These are phyloP conservation scores for Sugiyamaella neomexicana DNA, from an alignment of 1,139 yeast species.

Conservation along the genomic window DNA sequence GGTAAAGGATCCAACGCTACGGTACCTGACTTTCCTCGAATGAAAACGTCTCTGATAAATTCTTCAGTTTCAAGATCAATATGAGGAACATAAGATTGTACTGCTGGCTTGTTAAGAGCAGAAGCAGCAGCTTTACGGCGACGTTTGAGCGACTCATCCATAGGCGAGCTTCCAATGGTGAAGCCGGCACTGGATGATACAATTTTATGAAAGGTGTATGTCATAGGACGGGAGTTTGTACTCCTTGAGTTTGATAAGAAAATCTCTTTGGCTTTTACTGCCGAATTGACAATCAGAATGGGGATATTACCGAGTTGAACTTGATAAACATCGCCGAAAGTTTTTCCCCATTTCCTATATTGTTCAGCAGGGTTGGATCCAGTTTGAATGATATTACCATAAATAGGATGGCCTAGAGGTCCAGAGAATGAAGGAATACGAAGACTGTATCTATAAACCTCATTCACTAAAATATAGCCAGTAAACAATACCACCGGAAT, in stretches of 20 bases:
- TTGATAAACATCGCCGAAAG: slow-evolving; percentile 56
- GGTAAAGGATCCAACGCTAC: slow-evolving; percentile 46
- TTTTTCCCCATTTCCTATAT: slow-evolving; percentile 49
- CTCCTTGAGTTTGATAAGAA: slow-evolving; percentile 55
- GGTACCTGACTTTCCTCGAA: slow-evolving; percentile 21
- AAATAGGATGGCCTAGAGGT: slow-evolving; percentile 24
- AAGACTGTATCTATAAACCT: slow-evolving; percentile 21
- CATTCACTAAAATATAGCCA: slow-evolving; percentile 22
- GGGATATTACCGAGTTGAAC: slow-evolving; percentile 57
- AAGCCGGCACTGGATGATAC: slow-evolving; percentile 56
- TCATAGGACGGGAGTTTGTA: slow-evolving; percentile 63
- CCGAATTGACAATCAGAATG: slow-evolving; percentile 63
- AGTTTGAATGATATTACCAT: slow-evolving; percentile 25
- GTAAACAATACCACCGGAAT: slow-evolving; percentile 13
- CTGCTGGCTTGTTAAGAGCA: slow-evolving; percentile 46
- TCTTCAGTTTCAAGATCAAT: slow-evolving; percentile 48
- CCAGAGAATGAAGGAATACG: slow-evolving; percentile 25
- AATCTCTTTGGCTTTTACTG: slow-evolving; percentile 51
- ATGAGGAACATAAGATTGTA: slow-evolving; percentile 39
- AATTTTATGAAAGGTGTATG: slow-evolving; percentile 65
- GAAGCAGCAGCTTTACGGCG: slow-evolving; percentile 58
- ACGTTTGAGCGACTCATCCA: slow-evolving; percentile 51
- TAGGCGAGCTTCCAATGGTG: slow-evolving; percentile 77
- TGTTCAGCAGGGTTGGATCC: slow-evolving; percentile 24
- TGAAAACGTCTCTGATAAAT: slow-evolving; percentile 25